A percentile compares a stretch with the other conserved stretches of the same genome.
Conservation (phyloP, 164 flowering plant species). For the Vitis vinifera region ASM3070453v1 NC_081811.1:27839501-27840000, state of each 20-base stretch:
- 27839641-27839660: conserved; percentile 94
- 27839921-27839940: too few species aligned
- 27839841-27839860: conserved; percentile 62
- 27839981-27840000: too few species aligned
- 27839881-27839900: conserved; percentile 30
- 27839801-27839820: conserved; percentile 86
- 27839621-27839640: conserved; percentile 95
- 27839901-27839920: too few species aligned
- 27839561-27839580: conserved; percentile 62
- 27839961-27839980: too few species aligned
- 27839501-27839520: conserved; percentile 29
- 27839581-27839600: conserved; percentile 67
- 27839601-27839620: conserved; percentile 58
- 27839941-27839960: too few species aligned
- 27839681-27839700: conserved; percentile 33
- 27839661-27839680: conserved; percentile 64
- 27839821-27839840: conserved; percentile 82
- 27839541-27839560: conserved; percentile 52
- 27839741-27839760: conserved; percentile 70
- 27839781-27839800: conserved; percentile 80
- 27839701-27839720: conserved; percentile 64
- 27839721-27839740: conserved; percentile 78
- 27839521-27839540: conserved; percentile 44
- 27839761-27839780: conserved; percentile 73
- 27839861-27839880: conserved; percentile 44